Evolutionary conservation across 441 rosid genomes (phyloP), one percentile per base, ranked within the genome.

Genomic region (Eruca vesicaria): DNA sequence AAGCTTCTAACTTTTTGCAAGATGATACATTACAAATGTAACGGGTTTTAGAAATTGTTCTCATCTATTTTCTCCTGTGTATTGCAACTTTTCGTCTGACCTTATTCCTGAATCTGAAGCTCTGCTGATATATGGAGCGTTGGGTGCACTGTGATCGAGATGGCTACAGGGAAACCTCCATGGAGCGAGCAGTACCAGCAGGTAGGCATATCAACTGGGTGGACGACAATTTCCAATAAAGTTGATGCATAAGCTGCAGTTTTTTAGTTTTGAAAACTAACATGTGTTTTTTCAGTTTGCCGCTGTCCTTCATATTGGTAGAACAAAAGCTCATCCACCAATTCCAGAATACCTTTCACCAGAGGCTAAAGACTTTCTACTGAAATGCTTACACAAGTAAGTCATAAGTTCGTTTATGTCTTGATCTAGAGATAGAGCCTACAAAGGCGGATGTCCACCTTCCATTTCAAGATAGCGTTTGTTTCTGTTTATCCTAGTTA

Each of bases 131-230:
- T 88, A 78, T 88, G 96, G 93, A 90, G 96, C 35, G 90, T 90
- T 31, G 96, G 93, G 15, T 90, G 96, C 75, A 90, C 96, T 59
- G 89, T 90, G 74, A 90, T 90, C 69, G 96, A 90, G 81, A 90
- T 90, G 93, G 96, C 93, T 36, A 88, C 91, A 2, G 93, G 96
- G 77, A 87, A 90, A 84, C 90, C 93, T 81, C 96, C 96, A 23
- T 90, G 96, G 96, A 90, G 96, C 26, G 87, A 87, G 77, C 93
- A 88, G 78, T 90, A 84, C 79, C 90, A 88, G 74, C 91, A 90
- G 93, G 96, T 96, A 89, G 7, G 59, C 16, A 43, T 38, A 69
- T 71, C 73, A 29, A 78, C 63, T 62, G 31, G 67, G 67, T 69
- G 69, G 23, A 35, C 60, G 63, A 53, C 69, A 29, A 21, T 71